Conservation (phyloP, 352 stramenopile genomes). For the Pythium sp. region DNA sequence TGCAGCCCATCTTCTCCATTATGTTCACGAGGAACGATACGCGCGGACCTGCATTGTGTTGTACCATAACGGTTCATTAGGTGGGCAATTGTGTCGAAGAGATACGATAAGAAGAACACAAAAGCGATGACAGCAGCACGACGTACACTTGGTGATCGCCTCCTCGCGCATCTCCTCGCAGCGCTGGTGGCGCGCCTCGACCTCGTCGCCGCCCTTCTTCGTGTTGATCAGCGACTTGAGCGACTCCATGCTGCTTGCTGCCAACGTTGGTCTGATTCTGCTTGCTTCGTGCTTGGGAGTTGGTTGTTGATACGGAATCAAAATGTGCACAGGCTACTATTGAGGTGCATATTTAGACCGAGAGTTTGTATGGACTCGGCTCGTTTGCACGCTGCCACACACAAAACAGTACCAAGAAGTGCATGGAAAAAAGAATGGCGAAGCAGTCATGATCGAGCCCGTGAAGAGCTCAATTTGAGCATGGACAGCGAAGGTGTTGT, state of each 20-base stretch:
- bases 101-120: not conserved
- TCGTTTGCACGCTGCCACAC: conserved; percentile 3
- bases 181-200: conserved; percentile 40
- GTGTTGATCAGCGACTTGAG: conserved; percentile 61
- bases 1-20: conserved; percentile 88
- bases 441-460: not conserved
- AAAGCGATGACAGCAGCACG: not conserved
- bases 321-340: conserved; percentile 10
- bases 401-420: not conserved
- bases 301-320: not conserved
- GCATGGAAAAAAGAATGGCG: not conserved
- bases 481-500: no score
- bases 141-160: conserved; percentile 67
- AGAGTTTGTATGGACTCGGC: conserved; percentile 12
- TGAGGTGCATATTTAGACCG: not conserved
- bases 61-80: not conserved
- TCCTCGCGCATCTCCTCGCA: conserved; percentile 72
- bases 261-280: conserved; percentile 4
- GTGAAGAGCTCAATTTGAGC: not conserved
- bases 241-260: conserved; percentile 46
- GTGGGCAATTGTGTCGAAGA: not conserved
- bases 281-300: not conserved
- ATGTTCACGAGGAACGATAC: conserved; percentile 80
- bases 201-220: conserved; percentile 31
- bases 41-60: conserved; percentile 47